Evolutionary conservation across 257 asterid genomes (phyloP).

Genomic region (Solanum pinnatisectum): DNA sequence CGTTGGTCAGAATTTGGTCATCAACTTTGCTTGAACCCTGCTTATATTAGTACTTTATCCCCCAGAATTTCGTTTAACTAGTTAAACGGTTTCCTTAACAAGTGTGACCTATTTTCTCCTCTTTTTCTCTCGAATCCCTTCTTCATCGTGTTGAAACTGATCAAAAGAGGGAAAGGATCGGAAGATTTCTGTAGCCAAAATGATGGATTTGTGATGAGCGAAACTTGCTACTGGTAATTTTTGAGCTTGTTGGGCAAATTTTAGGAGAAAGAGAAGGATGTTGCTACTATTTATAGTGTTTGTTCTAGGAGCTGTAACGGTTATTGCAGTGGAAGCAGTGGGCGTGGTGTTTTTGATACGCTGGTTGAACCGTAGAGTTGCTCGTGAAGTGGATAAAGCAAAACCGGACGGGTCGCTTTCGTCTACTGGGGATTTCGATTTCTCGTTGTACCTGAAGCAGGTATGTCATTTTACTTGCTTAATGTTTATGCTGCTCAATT

Average conservation of each 20-base stretch:
- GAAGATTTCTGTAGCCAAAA: not conserved
- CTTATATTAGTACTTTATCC: not conserved
- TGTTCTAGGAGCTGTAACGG: constrained; percentile 56
- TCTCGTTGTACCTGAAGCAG: constrained; percentile 48
- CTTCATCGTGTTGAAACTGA: not conserved
- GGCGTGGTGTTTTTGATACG: constrained; percentile 47
- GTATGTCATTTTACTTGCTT: constrained; percentile 12
- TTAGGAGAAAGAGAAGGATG: not conserved
- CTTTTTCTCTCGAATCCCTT: not conserved
- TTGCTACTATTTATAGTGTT: constrained; percentile 20
- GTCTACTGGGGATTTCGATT: constrained; percentile 26
- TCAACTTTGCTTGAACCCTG: not conserved
- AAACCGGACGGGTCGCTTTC: constrained; percentile 9
- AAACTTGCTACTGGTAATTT: not conserved
- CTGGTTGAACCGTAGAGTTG: constrained; percentile 38
- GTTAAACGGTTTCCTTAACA: not conserved
- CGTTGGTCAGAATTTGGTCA: not conserved
- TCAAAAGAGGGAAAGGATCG: not conserved
- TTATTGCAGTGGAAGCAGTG: constrained; percentile 43
- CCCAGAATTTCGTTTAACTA: not conserved
- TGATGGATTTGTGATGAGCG: not conserved
- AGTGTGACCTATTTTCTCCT: not conserved
- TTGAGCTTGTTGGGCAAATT: not conserved
- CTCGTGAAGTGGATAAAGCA: constrained; percentile 14
- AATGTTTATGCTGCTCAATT: not conserved